Percentiles rank a stretch among this genome's conserved stretches.
These are phyloP conservation scores for Monosporascus sp. DNA, from an alignment of 2,329 filamentous ascomycete genomes.

Conservation along the genomic window DNA sequence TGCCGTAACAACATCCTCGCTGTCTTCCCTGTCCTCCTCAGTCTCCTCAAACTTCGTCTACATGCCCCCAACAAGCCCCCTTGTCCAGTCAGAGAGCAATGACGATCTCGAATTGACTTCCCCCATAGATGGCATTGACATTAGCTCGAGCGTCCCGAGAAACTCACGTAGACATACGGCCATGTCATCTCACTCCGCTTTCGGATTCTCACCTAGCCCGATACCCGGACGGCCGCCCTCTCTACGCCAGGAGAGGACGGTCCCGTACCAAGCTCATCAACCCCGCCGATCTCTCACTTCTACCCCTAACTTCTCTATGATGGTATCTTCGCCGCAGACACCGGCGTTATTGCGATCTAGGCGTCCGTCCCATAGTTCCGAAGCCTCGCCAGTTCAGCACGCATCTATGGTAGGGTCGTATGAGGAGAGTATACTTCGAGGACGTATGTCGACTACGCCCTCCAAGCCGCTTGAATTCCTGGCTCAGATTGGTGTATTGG, in stretches of 20 bases:
- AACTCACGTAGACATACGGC: constrained; percentile 64
- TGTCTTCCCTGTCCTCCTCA: constrained; percentile 65
- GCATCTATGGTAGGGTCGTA: constrained; percentile 97
- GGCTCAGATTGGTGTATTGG: constrained; percentile 90
- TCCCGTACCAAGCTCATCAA: constrained; percentile 73
- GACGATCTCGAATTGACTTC: constrained; percentile 65
- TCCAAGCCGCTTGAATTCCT: constrained; percentile 90
- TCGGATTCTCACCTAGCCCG: constrained; percentile 33
- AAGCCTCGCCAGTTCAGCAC: constrained; percentile 74
- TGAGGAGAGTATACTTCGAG: constrained; percentile 91
- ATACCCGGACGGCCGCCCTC: constrained; percentile 30
- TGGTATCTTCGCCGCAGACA: constrained; percentile 43
- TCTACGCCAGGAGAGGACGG: constrained; percentile 52
- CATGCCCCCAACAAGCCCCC: constrained; percentile 83
- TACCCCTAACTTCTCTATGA: constrained; percentile 39
- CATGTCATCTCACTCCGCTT: constrained; percentile 52
- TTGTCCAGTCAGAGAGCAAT: constrained; percentile 84
- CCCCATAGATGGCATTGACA: constrained; percentile 45
- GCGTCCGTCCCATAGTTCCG: constrained; percentile 66
- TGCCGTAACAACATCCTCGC: constrained; percentile 37
- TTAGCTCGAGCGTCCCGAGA: constrained; percentile 32
- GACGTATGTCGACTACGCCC: constrained; percentile 93
- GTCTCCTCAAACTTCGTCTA: constrained; percentile 76
- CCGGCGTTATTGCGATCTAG: constrained; percentile 50
- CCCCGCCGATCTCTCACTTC: constrained; percentile 70